Conservation (phyloP, 495 filamentous ascomycete genomes). For the Amorphotheca resinae region DNA sequence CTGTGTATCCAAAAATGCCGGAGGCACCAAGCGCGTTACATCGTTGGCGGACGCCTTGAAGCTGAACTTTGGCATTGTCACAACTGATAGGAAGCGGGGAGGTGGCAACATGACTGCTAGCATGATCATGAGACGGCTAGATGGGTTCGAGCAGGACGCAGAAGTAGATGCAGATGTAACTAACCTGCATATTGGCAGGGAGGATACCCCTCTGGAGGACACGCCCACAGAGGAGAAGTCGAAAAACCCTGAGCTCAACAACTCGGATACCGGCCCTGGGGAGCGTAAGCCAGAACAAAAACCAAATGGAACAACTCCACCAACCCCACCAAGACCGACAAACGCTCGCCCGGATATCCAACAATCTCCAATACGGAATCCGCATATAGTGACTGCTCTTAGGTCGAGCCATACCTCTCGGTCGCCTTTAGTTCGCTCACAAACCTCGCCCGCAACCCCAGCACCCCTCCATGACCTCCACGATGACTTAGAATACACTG, state of each 20-base stretch:
- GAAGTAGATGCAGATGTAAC: constrained; percentile 31
- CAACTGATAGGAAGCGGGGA: constrained; percentile 71
- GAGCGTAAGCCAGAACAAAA: constrained; percentile 3
- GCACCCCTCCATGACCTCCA: constrained; percentile 27
- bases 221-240: neutral
- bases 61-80: constrained; percentile 94
- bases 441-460: constrained; percentile 7
- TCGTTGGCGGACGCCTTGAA: constrained; percentile 91
- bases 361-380: constrained; percentile 9
- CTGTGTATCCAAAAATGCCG: constrained; percentile 95
- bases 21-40: constrained; percentile 94
- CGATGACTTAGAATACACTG: constrained; percentile 60
- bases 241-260: constrained; percentile 4
- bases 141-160: constrained; percentile 13
- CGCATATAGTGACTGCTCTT: constrained; percentile 7
- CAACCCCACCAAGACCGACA: constrained; percentile 3
- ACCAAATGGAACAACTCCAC: constrained; percentile 3
- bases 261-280: constrained; percentile 1
- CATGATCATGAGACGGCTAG: constrained; percentile 39
- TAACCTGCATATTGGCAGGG: constrained; percentile 25
- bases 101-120: constrained; percentile 53
- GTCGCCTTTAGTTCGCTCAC: constrained; percentile 16
- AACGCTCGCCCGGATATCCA: constrained; percentile 9
- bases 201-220: constrained; percentile 14
- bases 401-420: neutral